A percentile compares a stretch with the other conserved stretches of the same genome.
Conservation (phyloP, 225 moss, liverwort and hornwort species). For the Pseudisothecium myosuroides region DNA sequence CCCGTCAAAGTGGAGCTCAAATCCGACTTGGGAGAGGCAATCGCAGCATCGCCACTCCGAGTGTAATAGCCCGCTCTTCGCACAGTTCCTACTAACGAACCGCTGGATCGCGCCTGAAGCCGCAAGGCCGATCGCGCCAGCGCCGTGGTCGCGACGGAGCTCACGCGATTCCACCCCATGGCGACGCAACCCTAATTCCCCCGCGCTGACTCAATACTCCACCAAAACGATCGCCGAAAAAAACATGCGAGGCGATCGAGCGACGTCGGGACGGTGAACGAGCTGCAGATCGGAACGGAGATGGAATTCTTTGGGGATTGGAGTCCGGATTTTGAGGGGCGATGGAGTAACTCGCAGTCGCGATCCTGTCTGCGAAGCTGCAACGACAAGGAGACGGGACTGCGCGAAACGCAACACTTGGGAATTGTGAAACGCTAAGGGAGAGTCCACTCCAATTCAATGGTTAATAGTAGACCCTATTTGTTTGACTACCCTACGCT, state of each 20-base stretch:
- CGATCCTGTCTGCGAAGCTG: neutral
- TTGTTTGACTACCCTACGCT: too few relatives aligned
- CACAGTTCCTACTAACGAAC: slow-evolving; percentile 10
- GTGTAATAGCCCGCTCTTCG: neutral
- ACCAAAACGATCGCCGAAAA: neutral
- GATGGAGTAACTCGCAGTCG: neutral
- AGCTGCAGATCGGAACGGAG: neutral
- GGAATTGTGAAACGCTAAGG: neutral
- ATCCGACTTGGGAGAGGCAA: neutral
- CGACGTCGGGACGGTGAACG: neutral
- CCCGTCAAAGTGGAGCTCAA: slow-evolving; percentile 2
- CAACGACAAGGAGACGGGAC: neutral
- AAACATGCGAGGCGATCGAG: neutral
- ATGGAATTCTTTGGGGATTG: neutral
- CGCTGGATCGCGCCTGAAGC: slow-evolving; percentile 7
- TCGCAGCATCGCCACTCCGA: neutral
- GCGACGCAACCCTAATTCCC: slow-evolving; percentile 4
- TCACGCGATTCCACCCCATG: slow-evolving; percentile 40
- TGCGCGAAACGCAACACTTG: neutral
- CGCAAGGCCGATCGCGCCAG: slow-evolving; percentile 21
- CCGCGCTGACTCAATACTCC: neutral
- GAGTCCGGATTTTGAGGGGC: neutral
- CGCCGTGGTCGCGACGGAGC: slow-evolving; percentile 9
- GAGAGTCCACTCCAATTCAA: neutral
- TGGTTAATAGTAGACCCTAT: neutral